phyloP scores from a whole-genome alignment of 768 basidiomycete genomes.

The Phylloporus scabripes region DNA sequence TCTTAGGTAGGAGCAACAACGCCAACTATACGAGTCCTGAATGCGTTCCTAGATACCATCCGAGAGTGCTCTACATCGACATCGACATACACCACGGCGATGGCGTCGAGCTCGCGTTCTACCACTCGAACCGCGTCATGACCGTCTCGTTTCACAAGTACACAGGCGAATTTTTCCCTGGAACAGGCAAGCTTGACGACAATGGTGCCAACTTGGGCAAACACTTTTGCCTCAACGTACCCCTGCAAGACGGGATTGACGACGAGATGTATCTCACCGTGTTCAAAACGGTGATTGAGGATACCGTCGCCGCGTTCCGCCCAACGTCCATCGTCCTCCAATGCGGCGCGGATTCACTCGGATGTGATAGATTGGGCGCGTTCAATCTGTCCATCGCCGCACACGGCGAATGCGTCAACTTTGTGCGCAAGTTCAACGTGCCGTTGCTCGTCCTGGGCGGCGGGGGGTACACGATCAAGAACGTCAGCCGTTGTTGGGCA shows the following conservation, averaged over 20 bases:
- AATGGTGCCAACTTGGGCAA: slow-evolving; percentile 85
- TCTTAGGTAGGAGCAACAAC: slow-evolving; percentile 50
- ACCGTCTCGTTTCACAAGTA: slow-evolving; percentile 99
- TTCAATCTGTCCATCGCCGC: slow-evolving; percentile 98
- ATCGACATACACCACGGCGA: slow-evolving; percentile 99
- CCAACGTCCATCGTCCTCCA: slow-evolving; percentile 91
- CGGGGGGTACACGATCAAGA: slow-evolving; percentile 95
- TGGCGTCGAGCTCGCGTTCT: slow-evolving; percentile 97
- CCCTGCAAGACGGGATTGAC: slow-evolving; percentile 92
- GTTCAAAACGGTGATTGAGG: slow-evolving; percentile 95
- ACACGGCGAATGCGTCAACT: slow-evolving; percentile 97
- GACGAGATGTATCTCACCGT: slow-evolving; percentile 94
- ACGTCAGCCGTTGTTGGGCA: slow-evolving; percentile 98
- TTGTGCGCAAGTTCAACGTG: slow-evolving; percentile 87
- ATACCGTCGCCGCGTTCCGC: slow-evolving; percentile 82
- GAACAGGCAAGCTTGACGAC: slow-evolving; percentile 94
- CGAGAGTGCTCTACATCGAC: slow-evolving; percentile 95
- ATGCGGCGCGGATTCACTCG: slow-evolving; percentile 95
- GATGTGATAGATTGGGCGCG: slow-evolving; percentile 90
- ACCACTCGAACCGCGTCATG: slow-evolving; percentile 96
- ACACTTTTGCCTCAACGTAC: slow-evolving; percentile 93
- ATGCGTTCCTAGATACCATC: slow-evolving; percentile 61
- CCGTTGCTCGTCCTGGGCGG: slow-evolving; percentile 91
- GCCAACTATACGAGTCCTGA: neutral
- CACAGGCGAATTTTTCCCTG: slow-evolving; percentile 97